Conservation (phyloP, 1,284 basidiomycete genomes). For the Ustilago hordei region DNA sequence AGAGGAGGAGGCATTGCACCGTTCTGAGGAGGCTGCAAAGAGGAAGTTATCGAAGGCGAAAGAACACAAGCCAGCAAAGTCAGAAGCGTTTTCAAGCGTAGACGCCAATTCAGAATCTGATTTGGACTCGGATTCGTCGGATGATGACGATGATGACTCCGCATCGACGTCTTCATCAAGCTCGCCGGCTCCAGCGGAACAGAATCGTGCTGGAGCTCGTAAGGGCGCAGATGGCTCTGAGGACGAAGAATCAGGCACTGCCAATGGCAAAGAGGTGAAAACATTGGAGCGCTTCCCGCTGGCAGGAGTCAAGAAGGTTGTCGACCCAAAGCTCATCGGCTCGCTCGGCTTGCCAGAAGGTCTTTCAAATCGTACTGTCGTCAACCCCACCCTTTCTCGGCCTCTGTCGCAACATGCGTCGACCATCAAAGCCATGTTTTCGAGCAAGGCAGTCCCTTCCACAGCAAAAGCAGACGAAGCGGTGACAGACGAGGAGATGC, state of each 20-base stretch:
- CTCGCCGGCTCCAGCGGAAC: not conserved
- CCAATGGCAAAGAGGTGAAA: slow-evolving; percentile 15
- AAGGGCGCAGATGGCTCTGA: not conserved
- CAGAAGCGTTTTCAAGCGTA: slow-evolving; percentile 13
- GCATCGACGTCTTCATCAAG: slow-evolving; percentile 13
- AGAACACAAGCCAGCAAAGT: not conserved
- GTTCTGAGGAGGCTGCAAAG: slow-evolving; percentile 16
- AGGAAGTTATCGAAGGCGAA: slow-evolving; percentile 3
- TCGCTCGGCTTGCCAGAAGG: slow-evolving; percentile 61
- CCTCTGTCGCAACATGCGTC: slow-evolving; percentile 27
- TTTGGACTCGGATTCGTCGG: slow-evolving; percentile 19
- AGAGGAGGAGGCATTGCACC: slow-evolving; percentile 38
- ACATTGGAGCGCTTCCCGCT: slow-evolving; percentile 37
- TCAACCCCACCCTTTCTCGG: slow-evolving; percentile 48
- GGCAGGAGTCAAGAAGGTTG: slow-evolving; percentile 44
- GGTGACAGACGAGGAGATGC: slow-evolving; percentile 20
- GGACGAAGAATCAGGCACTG: not conserved
- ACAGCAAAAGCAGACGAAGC: slow-evolving; percentile 2
- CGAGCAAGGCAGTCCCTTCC: not conserved
- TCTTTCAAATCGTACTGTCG: slow-evolving; percentile 50
- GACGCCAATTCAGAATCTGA: slow-evolving; percentile 6
- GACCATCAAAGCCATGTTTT: slow-evolving; percentile 9
- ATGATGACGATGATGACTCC: slow-evolving; percentile 12
- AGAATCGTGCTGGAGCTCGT: not conserved
- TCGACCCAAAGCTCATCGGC: slow-evolving; percentile 49